Percentiles rank a stretch among this genome's conserved stretches.
These are phyloP conservation scores for Penicillium thymicola DNA, from an alignment of 2,329 filamentous ascomycete genomes.

Conservation along the genomic window DNA sequence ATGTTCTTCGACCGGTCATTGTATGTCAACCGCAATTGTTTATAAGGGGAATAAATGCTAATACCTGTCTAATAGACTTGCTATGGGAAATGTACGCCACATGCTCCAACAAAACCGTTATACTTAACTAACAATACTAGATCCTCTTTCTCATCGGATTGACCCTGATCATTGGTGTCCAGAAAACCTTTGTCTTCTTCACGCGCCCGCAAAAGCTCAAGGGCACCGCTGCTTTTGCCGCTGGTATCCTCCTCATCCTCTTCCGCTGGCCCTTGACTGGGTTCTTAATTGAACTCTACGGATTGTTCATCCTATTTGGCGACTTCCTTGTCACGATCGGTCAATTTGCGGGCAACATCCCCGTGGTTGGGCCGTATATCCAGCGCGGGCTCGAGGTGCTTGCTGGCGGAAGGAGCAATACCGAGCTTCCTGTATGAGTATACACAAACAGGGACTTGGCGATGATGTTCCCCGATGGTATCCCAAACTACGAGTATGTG, in stretches of 20 bases:
- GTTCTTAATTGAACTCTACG: conserved; percentile 87
- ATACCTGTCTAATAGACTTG: conserved; percentile 59
- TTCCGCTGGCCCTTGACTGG: conserved; percentile 87
- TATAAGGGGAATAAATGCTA: not conserved
- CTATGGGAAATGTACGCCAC: conserved; percentile 84
- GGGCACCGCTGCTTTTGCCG: conserved; percentile 83
- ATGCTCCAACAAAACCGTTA: not conserved
- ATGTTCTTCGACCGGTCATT: conserved; percentile 98
- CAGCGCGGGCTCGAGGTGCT: conserved; percentile 68
- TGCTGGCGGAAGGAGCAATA: conserved; percentile 67
- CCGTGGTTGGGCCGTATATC: conserved; percentile 83
- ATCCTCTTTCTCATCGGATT: conserved; percentile 97
- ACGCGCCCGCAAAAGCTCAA: conserved; percentile 87
- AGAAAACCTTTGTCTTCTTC: conserved; percentile 93
- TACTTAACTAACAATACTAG: conserved; percentile 44
- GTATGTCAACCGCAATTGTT: conserved; percentile 51
- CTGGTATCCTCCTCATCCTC: conserved; percentile 79
- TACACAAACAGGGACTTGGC: not conserved
- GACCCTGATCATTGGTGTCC: conserved; percentile 88
- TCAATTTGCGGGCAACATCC: conserved; percentile 78
- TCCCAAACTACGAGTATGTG: not conserved
- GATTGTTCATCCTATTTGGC: conserved; percentile 88
- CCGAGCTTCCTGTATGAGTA: conserved; percentile 56
- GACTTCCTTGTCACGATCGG: conserved; percentile 94
- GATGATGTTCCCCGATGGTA: not conserved